These are phyloP conservation scores for Juncus inflexus DNA, from an alignment of 176 grass and related monocot genomes.

Conservation along the genomic window DNA sequence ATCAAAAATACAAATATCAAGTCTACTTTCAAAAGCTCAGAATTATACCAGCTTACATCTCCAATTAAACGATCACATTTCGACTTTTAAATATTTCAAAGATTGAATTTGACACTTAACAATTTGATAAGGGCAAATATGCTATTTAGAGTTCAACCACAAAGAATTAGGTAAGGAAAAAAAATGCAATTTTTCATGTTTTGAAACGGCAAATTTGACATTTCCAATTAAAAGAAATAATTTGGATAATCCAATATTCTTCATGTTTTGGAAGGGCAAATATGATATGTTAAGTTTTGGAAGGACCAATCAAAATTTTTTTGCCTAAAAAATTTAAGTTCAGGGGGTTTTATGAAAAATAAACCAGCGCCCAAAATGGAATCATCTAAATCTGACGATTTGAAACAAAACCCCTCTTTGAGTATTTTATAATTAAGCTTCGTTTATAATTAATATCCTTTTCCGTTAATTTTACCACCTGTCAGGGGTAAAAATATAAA, in stretches of 20 bases:
- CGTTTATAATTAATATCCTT: constrained; percentile 89
- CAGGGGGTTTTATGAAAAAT: background rate
- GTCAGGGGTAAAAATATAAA: background rate
- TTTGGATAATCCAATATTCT: too few species aligned
- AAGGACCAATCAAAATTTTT: background rate
- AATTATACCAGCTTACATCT: too few species aligned
- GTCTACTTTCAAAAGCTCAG: too few species aligned
- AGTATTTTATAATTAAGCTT: constrained; percentile 65
- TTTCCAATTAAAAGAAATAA: background rate
- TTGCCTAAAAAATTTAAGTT: background rate
- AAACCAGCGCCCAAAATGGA: constrained; percentile 80
- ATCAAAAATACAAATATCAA: too few species aligned
- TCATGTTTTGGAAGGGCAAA: background rate
- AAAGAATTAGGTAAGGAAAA: background rate
- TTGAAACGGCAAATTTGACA: too few species aligned
- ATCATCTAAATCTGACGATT: constrained; percentile 81
- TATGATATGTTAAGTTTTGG: background rate
- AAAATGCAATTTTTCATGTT: background rate
- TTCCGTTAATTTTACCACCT: constrained; percentile 66
- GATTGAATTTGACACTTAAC: background rate
- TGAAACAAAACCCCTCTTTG: constrained; percentile 65
- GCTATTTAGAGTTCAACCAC: background rate
- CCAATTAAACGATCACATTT: too few species aligned
- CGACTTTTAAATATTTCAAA: too few species aligned
- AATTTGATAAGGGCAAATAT: background rate